Evolutionary conservation across 2,329 filamentous ascomycete genomes (phyloP).

Genomic region (Teratosphaeriaceae sp.): DNA sequence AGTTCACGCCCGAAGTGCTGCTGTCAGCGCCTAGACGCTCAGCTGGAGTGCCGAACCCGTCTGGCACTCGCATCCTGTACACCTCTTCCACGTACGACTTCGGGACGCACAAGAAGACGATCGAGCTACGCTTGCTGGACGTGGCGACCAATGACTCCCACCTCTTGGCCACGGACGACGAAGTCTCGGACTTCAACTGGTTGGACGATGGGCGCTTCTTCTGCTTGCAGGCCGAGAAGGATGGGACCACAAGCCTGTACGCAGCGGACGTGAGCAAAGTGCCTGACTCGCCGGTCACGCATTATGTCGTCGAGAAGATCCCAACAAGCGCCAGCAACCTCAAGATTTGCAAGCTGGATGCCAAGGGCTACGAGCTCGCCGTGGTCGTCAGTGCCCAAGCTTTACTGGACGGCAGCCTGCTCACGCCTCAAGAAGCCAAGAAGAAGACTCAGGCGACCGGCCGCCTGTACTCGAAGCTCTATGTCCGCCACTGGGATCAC

Average conservation of each 20-base stretch:
- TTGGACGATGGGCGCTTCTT: constrained; percentile 59
- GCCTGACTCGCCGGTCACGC: constrained; percentile 18
- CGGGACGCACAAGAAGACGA: constrained; percentile 60
- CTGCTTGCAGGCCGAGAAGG: constrained; percentile 42
- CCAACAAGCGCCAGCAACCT: constrained; percentile 44
- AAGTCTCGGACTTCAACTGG: constrained; percentile 69
- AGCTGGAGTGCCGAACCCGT: constrained; percentile 60
- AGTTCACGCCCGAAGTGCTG: constrained; percentile 71
- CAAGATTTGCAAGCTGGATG: constrained; percentile 35
- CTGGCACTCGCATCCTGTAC: constrained; percentile 59
- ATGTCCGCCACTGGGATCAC: constrained; percentile 49
- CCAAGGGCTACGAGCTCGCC: constrained; percentile 27
- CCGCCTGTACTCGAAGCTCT: constrained; percentile 44
- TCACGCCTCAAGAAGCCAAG: constrained; percentile 44
- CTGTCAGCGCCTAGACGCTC: constrained; percentile 70
- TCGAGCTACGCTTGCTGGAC: constrained; percentile 65
- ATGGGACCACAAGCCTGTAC: constrained; percentile 32
- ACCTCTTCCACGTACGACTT: constrained; percentile 75
- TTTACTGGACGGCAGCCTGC: constrained; percentile 60
- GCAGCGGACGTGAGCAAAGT: constrained; percentile 15
- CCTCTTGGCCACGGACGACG: constrained; percentile 57
- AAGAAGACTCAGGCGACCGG: constrained; percentile 35
- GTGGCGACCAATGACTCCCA: constrained; percentile 59
- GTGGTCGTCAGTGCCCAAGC: constrained; percentile 54
- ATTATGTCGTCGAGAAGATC: constrained; percentile 37